Conservation (phyloP, 2,329 filamentous ascomycete genomes). For the Pseudocercospora macadamiae region DNA sequence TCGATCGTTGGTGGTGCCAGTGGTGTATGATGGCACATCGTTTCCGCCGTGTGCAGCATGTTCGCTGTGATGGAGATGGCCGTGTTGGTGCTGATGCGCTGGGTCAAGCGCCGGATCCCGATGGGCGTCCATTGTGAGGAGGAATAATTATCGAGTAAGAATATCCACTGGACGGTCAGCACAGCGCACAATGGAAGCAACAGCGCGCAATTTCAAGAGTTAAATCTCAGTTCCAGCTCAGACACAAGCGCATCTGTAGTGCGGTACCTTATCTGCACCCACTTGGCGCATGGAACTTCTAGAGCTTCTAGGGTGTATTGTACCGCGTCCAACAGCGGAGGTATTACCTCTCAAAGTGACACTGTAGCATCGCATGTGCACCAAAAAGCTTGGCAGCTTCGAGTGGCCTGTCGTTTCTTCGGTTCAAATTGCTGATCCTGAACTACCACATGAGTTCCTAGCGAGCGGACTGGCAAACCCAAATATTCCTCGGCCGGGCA, state of each 20-base stretch:
- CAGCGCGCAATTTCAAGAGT: not conserved
- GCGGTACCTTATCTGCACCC: slow-evolving; percentile 20
- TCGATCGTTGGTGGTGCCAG: slow-evolving; percentile 25
- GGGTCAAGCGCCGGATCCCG: slow-evolving; percentile 43
- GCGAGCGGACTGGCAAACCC: slow-evolving; percentile 3
- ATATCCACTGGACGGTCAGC: slow-evolving; percentile 1
- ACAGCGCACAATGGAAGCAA: not conserved
- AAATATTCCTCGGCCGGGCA: slow-evolving; percentile 9
- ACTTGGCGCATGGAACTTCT: slow-evolving; percentile 5
- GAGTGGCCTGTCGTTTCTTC: slow-evolving; percentile 9
- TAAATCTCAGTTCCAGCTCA: slow-evolving; percentile 3
- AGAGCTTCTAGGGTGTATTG: not conserved
- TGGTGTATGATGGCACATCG: slow-evolving; percentile 26
- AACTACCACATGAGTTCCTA: not conserved
- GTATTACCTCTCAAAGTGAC: slow-evolving; percentile 4
- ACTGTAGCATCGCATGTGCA: slow-evolving; percentile 15
- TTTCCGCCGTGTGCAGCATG: slow-evolving; percentile 22
- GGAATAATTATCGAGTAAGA: not conserved
- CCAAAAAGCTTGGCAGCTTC: slow-evolving; percentile 10
- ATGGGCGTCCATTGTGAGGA: slow-evolving; percentile 14
- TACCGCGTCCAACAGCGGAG: not conserved
- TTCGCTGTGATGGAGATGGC: slow-evolving; percentile 43
- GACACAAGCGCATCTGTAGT: not conserved
- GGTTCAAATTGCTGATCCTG: slow-evolving; percentile 10
- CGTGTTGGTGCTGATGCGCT: slow-evolving; percentile 44